Base-by-base conservation (phyloP, 108 stramenopile genomes). In the Parietichytrium sp. region DNA sequence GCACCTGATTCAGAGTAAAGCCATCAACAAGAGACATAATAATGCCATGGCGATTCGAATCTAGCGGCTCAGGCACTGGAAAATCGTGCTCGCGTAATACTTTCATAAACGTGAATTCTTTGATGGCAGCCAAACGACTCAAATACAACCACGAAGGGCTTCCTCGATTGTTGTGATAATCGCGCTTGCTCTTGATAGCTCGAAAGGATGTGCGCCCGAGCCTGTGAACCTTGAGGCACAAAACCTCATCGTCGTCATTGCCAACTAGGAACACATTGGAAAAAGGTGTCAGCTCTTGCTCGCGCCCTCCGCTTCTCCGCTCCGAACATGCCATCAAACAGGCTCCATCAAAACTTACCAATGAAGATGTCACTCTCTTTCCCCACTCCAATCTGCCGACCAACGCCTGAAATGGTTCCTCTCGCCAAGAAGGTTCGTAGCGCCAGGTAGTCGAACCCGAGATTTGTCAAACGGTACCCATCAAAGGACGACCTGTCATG, bases 61-160 rank as follows among this genome's bases (percentile, higher is more conserved):
- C 97, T 48, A 98, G 79, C 3, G 98, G 98, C 27, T 54, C 82
- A 0, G 98, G 98, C 1, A 95, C 95, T 7, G 96, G 95, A 89
- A 97, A 98, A 49, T 90, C 93, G 55, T 94, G 93, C 45, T 92
- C 87, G 81, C 95, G 89, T 79, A 99, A 83, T 4, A 82, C 33
- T 81, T 91, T 94, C 98, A 99, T 98, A 83, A 99, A 99, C 29
- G 97, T 93, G 80, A 85, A 98, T 87, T 99, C 98, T 83, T 95
- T 96, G 23, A 91, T 33, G 4, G 98, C 97, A 15, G 95, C 94
- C 20, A 96, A 88, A 27, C 95, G 92, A 31, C 91, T 92, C 54
- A 99, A 85, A 90, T 97, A 98, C 16, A 99, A 85, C 98, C 98
- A 99, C 2, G 92, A 93, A 84, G 92, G 36, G 55, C 38, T 7